These are phyloP conservation scores for Massospora cicadina DNA, from an alignment of 371 early-diverging fungal genomes.

Conservation along the genomic window DNA sequence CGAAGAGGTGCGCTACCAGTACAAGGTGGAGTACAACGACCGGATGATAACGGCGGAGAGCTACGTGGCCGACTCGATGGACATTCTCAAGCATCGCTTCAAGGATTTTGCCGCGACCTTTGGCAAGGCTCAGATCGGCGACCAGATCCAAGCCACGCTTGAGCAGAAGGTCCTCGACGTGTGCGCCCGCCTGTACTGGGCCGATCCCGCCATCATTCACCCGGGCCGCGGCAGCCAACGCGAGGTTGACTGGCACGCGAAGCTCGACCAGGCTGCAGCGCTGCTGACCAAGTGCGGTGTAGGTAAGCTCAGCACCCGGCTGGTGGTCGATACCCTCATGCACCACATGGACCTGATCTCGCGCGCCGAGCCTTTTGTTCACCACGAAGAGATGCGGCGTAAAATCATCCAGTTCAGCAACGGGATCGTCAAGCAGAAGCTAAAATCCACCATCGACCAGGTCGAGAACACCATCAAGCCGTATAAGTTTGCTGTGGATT, in stretches of 20 bases:
- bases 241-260: conserved; percentile 62
- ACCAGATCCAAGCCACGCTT: conserved; percentile 72
- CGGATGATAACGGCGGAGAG: conserved; percentile 82
- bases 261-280: conserved; percentile 63
- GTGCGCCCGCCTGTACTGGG: conserved; percentile 84
- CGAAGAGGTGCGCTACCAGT: conserved; percentile 88
- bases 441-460: conserved; percentile 77
- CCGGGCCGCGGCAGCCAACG: conserved; percentile 35
- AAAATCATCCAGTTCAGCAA: conserved; percentile 63
- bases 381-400: conserved; percentile 68
- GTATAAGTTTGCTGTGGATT: conserved; percentile 90
- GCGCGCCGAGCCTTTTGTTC: conserved; percentile 58
- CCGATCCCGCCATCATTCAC: conserved; percentile 45
- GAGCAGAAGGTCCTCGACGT: conserved; percentile 78
- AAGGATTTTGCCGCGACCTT: conserved; percentile 75
- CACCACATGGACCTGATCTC: conserved; percentile 64
- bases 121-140: conserved; percentile 77
- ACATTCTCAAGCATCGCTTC: conserved; percentile 78
- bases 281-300: conserved; percentile 85
- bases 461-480: conserved; percentile 98
- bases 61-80: conserved; percentile 87
- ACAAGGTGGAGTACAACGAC: conserved; percentile 96
- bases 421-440: conserved; percentile 67
- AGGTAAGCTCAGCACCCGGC: conserved; percentile 76
- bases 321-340: conserved; percentile 72